Evolutionary conservation across 1,284 basidiomycete species (phyloP), one percentile per base, ranked within the genome.

Genomic region (Leucoagaricus sp.): DNA sequence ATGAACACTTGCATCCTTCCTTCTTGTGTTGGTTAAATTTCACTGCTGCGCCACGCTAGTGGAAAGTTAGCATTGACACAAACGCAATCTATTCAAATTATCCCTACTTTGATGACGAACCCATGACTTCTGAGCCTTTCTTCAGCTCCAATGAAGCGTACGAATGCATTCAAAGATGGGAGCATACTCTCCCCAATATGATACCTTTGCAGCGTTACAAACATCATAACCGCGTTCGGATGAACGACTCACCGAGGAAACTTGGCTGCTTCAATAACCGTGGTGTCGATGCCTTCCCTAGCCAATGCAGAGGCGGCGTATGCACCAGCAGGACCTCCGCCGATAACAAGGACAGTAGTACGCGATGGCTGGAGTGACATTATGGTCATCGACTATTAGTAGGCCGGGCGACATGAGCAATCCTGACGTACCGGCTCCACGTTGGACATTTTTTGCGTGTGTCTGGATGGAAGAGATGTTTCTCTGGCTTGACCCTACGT

Each of bases 301-400:
- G 82, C 81, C 7, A 86, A 74, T 21, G 70, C 78, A 4, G 79
- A 69, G 3, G 84, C 83, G 33, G 81, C 67, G 60, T 82, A 86
- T 60, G 76, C 76, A 19, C 84, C 84, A 6, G 75, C 79, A 0
- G 84, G 84, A 1, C 84, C 84, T 41, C 75, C 75, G 6, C 76
- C 76, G 12, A 78, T 60, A 13, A 79, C 70, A 2, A 78, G 69
- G 23, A 77, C 68, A 23, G 72, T 67, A 0, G 70, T 63, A 6
- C 62, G 65, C 7, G 41, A 36, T 19, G 67, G 65, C 66, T 64
- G 47, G 15, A n/a, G n/a, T n/a, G n/a, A n/a, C n/a, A n/a, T 3
- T 10, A 31, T 25, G 7, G 19, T 21, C 41, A 44, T 19, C 41
- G 25, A 12, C 19, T 4, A 36, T 19, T 19, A 34, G 47, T 28